Evolutionary conservation across 1,284 basidiomycete species (phyloP).

Genomic region (Puccinia brachypodii): DNA sequence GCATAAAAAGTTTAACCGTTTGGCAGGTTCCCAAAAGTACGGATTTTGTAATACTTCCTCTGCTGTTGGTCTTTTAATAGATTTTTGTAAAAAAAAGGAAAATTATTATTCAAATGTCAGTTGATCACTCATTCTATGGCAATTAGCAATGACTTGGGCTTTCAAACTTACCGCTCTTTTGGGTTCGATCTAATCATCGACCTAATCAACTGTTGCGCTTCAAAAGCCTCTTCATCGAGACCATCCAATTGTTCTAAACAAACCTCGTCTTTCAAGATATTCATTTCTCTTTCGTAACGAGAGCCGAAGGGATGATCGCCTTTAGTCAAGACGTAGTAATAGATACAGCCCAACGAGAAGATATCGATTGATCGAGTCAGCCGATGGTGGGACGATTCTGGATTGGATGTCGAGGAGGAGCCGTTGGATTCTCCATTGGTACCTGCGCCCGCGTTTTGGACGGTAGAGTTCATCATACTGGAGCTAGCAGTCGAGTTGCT

Average conservation of each 20-base stretch:
- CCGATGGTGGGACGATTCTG: conserved; percentile 58
- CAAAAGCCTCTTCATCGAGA: conserved; percentile 85
- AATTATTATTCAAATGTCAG: neutral
- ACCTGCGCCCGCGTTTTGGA: neutral
- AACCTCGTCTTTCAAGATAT: conserved; percentile 78
- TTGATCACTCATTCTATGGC: neutral
- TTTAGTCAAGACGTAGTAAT: conserved; percentile 83
- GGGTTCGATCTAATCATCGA: conserved; percentile 76
- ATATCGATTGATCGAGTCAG: conserved; percentile 91
- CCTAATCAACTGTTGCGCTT: conserved; percentile 75
- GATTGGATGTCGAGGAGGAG: conserved; percentile 4
- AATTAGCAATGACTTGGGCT: neutral
- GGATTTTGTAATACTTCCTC: conserved; percentile 82
- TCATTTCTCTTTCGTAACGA: conserved; percentile 83
- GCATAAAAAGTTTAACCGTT: conserved; percentile 86
- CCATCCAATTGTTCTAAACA: conserved; percentile 69
- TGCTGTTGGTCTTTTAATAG: conserved; percentile 79
- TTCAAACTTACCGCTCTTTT: conserved; percentile 64
- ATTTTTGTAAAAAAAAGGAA: neutral
- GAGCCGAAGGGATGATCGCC: conserved; percentile 89
- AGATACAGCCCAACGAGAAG: conserved; percentile 87
- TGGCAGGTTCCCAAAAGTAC: conserved; percentile 90
- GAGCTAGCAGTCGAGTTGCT: conserved; percentile 58
- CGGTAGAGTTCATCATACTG: conserved; percentile 25
- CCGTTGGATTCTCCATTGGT: neutral